phyloP scores from a whole-genome alignment of 306 rosid species.

The Betula pendula region DNA sequence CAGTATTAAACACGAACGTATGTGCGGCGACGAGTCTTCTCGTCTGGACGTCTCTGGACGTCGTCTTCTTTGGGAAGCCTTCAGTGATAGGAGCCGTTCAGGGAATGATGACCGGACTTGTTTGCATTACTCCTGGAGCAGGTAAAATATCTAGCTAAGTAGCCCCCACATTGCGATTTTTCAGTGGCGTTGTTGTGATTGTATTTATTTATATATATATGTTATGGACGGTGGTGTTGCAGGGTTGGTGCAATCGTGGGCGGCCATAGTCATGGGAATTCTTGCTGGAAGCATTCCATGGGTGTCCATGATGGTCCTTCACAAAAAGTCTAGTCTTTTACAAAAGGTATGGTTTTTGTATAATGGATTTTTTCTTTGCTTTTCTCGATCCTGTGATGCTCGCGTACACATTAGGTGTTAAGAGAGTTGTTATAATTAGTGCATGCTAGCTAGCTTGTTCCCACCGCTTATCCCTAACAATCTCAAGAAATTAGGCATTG shows the following conservation, averaged over 20 bases:
- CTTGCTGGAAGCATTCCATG: slow-evolving; percentile 80
- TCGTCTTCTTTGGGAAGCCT: slow-evolving; percentile 76
- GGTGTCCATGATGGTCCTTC: slow-evolving; percentile 91
- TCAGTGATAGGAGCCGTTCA: slow-evolving; percentile 96
- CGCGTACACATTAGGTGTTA: slow-evolving; percentile 11
- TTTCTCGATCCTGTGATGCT: not conserved
- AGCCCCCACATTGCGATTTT: not conserved
- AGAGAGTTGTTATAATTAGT: slow-evolving; percentile 1
- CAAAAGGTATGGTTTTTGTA: slow-evolving; percentile 53
- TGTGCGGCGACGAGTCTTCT: slow-evolving; percentile 88
- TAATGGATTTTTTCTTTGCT: not conserved
- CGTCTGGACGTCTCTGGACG: slow-evolving; percentile 78
- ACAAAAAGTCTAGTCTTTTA: slow-evolving; percentile 63
- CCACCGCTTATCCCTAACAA: not conserved
- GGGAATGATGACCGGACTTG: slow-evolving; percentile 99
- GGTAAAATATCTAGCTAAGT: slow-evolving; percentile 32
- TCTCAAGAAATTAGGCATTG: not conserved
- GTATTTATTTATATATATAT: slow-evolving; percentile 20
- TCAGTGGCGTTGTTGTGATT: not conserved
- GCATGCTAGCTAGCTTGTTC: not conserved
- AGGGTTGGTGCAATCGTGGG: slow-evolving; percentile 98
- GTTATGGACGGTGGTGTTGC: slow-evolving; percentile 4
- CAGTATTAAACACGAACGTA: slow-evolving; percentile 78
- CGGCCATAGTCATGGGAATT: slow-evolving; percentile 88
- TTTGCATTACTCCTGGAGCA: slow-evolving; percentile 93